Evolutionary conservation across 345 rosid genomes (phyloP).

Genomic region (Geranium rotundifolium): DNA sequence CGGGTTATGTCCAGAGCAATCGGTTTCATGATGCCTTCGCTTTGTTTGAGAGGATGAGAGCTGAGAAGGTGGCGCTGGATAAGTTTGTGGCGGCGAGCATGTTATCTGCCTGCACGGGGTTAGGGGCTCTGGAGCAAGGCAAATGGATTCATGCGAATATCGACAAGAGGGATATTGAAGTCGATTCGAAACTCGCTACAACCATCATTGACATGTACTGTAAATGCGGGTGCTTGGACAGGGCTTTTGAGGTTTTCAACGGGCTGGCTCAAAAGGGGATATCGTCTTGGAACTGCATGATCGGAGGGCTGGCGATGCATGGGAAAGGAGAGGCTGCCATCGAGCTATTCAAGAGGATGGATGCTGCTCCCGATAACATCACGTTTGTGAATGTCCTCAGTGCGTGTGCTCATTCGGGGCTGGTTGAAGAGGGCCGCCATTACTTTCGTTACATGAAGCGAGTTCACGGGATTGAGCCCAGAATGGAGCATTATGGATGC

Average conservation of each 20-base stretch:
- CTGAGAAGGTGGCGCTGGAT: slow-evolving; percentile 25
- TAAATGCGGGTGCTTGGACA: slow-evolving; percentile 38
- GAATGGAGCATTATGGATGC: slow-evolving; percentile 29
- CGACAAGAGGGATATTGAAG: slow-evolving; percentile 17
- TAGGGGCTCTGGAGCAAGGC: slow-evolving; percentile 32
- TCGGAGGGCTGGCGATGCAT: slow-evolving; percentile 35
- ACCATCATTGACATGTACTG: slow-evolving; percentile 38
- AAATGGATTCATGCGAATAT: slow-evolving; percentile 28
- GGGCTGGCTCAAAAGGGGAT: slow-evolving; percentile 14
- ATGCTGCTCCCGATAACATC: slow-evolving; percentile 23
- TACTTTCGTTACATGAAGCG: slow-evolving; percentile 22
- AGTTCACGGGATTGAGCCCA: slow-evolving; percentile 18
- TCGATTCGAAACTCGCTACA: slow-evolving; percentile 30
- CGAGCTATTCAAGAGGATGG: slow-evolving; percentile 25
- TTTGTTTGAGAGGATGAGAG: slow-evolving; percentile 35
- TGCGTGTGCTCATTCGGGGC: slow-evolving; percentile 38
- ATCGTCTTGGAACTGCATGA: slow-evolving; percentile 36
- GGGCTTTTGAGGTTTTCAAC: slow-evolving; percentile 26
- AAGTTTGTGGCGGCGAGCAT: slow-evolving; percentile 29
- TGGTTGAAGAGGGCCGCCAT: slow-evolving; percentile 22
- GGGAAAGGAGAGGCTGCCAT: slow-evolving; percentile 28
- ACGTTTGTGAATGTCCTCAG: slow-evolving; percentile 29
- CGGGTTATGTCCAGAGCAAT: slow-evolving; percentile 31
- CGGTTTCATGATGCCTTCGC: slow-evolving; percentile 34
- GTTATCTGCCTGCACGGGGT: slow-evolving; percentile 30